Percentiles rank a stretch among this genome's conserved stretches.
phyloP scores from a whole-genome alignment of 192 early-diverging fungal species.

The Spizellomyces sp. region DNA sequence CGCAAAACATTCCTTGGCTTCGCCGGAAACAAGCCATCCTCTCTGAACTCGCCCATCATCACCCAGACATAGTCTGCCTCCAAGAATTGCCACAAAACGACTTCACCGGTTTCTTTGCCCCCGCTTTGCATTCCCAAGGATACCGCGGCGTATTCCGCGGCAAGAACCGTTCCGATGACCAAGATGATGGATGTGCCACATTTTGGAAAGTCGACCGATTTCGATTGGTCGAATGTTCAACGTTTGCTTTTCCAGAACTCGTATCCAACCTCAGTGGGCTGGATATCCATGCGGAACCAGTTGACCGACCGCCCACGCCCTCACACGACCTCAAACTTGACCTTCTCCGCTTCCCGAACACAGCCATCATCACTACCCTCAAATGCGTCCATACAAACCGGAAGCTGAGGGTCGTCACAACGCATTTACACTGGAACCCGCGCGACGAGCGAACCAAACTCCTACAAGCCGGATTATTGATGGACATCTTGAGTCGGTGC shows the following conservation, averaged over 20 bases:
- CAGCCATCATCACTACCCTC: conserved; percentile 39
- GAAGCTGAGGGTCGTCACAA: conserved; percentile 49
- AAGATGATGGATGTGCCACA: conserved; percentile 53
- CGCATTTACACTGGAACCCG: conserved; percentile 57
- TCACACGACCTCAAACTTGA: conserved; percentile 31
- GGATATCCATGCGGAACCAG: not conserved
- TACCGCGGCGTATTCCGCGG: conserved; percentile 52
- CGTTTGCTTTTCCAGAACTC: conserved; percentile 46
- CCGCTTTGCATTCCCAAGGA: conserved; percentile 42
- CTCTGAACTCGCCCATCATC: conserved; percentile 45
- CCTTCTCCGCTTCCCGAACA: conserved; percentile 43
- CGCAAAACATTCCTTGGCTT: conserved; percentile 39
- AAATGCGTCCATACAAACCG: conserved; percentile 22
- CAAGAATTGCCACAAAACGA: conserved; percentile 49
- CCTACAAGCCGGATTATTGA: conserved; percentile 47
- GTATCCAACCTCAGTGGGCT: conserved; percentile 8
- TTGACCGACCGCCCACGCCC: not conserved
- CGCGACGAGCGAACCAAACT: conserved; percentile 45
- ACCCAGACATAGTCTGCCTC: conserved; percentile 49
- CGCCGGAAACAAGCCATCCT: conserved; percentile 37
- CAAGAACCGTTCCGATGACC: conserved; percentile 39
- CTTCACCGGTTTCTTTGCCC: conserved; percentile 47
- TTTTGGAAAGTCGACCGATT: conserved; percentile 44
- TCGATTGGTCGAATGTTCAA: conserved; percentile 33
- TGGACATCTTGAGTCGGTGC: conserved; percentile 25